Evolutionary conservation across 2,329 filamentous ascomycete genomes (phyloP), one percentile per base, ranked within the genome.

Genomic region (Metarhizium rileyi): DNA sequence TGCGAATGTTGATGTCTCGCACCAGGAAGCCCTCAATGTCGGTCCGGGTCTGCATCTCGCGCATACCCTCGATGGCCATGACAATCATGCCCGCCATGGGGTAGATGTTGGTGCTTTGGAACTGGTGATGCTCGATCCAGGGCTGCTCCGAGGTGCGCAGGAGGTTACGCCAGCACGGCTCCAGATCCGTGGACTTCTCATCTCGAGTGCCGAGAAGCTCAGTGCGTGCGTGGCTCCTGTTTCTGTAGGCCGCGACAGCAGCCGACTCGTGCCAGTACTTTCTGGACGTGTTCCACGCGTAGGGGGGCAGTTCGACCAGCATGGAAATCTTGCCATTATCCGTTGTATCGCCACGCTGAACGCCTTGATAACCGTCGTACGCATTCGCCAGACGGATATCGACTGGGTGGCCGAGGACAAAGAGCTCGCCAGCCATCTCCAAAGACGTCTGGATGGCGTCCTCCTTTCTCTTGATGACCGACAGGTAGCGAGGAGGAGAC

Each of bases 381-480:
- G 71, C 70, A 57, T 78, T 78, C 57, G 77, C 65, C 2, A 66
- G 65, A 22, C 62, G 61, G 38, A 79, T 69, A 47, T 76, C 61
- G 10, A 78, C 55, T 3, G 58, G 47, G 4, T 64, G 61, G 1
- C 75, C 76, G 48, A 70, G 71, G n/a, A 63, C 61, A 53, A 74
- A 75, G 3, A 79, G 59, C 0, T 59, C 64, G 0, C 64, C 70
- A 1, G 72, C 72, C 2, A 72, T 58, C 23, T 75, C 70, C 30
- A 73, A 58, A 1, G 70, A 67, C 0, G 68, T 66, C 14, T 70
- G 66, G 1, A 74, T 72, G 1, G 73, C 71, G 45, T 76, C 66
- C 48, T 76, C 72, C 22, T 76, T 74, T 28, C 78, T 73, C 3
- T 76, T 57, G 2, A 86, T 71, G 0, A 66, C 64, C 1, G 72